Conservation (phyloP, 805 yeast species). For the Nakazawaea wickerhamii region DNA sequence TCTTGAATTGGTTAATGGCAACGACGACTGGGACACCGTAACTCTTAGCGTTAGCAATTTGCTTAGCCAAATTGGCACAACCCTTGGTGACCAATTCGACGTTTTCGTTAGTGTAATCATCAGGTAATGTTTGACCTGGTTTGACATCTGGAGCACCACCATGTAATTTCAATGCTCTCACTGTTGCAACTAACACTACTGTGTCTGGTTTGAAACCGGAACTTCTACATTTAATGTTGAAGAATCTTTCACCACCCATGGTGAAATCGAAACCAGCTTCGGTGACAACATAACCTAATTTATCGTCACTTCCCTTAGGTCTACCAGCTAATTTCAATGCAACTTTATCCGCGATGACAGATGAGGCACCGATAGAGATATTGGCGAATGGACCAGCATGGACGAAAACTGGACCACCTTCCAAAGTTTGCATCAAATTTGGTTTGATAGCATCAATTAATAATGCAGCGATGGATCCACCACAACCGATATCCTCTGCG, state of each 20-base stretch:
- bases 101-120: conserved; percentile 67
- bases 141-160: conserved; percentile 89
- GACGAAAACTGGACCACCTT: conserved; percentile 82
- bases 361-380: conserved; percentile 82
- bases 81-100: conserved; percentile 64
- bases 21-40: conserved; percentile 79
- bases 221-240: conserved; percentile 76
- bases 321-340: conserved; percentile 76
- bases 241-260: conserved; percentile 87
- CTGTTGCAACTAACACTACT: conserved; percentile 78
- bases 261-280: conserved; percentile 90
- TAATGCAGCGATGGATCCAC: conserved; percentile 80
- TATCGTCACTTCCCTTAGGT: conserved; percentile 22
- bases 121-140: conserved; percentile 76
- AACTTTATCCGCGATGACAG: conserved; percentile 75
- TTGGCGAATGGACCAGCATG: conserved; percentile 91
- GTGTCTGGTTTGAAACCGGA: conserved; percentile 76
- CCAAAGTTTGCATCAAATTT: conserved; percentile 81
- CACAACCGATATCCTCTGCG: conserved; percentile 79
- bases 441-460: conserved; percentile 82
- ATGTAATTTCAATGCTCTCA: conserved; percentile 78
- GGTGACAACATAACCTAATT: conserved; percentile 73
- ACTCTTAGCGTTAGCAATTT: conserved; percentile 63
- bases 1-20: conserved; percentile 74
- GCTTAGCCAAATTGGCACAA: conserved; percentile 71